Conservation (phyloP, 768 basidiomycete genomes). For the Dentipellis sp. region DNA sequence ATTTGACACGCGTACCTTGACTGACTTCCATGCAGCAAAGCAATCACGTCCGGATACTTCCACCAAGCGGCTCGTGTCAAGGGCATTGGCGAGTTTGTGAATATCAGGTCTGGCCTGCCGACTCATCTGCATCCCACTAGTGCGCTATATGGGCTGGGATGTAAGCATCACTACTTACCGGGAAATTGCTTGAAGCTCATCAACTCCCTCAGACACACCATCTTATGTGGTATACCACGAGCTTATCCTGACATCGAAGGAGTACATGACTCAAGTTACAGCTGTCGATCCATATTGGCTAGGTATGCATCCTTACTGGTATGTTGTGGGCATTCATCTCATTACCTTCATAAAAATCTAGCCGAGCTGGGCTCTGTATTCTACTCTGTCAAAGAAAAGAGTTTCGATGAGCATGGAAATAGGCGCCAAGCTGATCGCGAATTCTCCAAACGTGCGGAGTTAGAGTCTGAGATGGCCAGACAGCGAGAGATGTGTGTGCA, state of each 20-base stretch:
- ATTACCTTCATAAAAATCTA: conserved; percentile 22
- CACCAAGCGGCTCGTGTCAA: conserved; percentile 98
- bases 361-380: conserved; percentile 94
- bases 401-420: conserved; percentile 84
- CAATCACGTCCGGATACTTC: conserved; percentile 96
- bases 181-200: not conserved
- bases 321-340: conserved; percentile 1
- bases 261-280: conserved; percentile 99
- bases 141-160: conserved; percentile 92
- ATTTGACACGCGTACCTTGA: not conserved
- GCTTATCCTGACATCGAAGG: conserved; percentile 88
- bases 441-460: conserved; percentile 84
- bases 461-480: conserved; percentile 86
- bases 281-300: conserved; percentile 97
- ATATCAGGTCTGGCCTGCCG: conserved; percentile 89
- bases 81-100: conserved; percentile 98
- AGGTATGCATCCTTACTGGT: conserved; percentile 34
- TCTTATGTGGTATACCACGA: conserved; percentile 98
- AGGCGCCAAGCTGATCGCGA: conserved; percentile 76
- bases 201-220: conserved; percentile 61
- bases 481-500: conserved; percentile 60
- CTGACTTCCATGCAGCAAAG: conserved; percentile 51
- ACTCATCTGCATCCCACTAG: conserved; percentile 96
- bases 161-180: conserved; percentile 34
- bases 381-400: conserved; percentile 97